These are phyloP conservation scores for Talaromyces atroroseus DNA, from an alignment of 2,329 filamentous ascomycete genomes.

Conservation along the genomic window DNA sequence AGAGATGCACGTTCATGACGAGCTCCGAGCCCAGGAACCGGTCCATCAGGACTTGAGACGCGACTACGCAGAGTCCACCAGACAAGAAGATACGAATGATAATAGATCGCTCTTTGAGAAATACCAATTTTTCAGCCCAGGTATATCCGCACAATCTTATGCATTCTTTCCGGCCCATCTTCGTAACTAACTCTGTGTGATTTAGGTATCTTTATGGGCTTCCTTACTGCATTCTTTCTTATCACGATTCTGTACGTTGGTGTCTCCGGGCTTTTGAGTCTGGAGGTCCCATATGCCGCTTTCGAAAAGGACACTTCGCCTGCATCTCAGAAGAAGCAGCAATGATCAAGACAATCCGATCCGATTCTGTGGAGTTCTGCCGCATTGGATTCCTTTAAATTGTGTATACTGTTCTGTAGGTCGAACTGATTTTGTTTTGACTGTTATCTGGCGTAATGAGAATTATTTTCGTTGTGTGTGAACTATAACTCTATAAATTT, in stretches of 20 bases:
- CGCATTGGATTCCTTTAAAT: background rate
- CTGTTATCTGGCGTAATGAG: background rate
- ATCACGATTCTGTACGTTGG: slow-evolving; percentile 74
- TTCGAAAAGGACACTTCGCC: slow-evolving; percentile 96
- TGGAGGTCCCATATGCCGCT: slow-evolving; percentile 87
- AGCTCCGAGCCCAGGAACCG: slow-evolving; percentile 52
- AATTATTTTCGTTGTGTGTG: background rate
- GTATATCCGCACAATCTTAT: slow-evolving; percentile 45
- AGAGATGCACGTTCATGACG: slow-evolving; percentile 29
- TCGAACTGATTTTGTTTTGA: slow-evolving; percentile 1
- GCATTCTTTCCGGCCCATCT: background rate
- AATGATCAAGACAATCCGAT: slow-evolving; percentile 31
- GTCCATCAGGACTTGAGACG: slow-evolving; percentile 72
- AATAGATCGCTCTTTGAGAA: slow-evolving; percentile 64
- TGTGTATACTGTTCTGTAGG: background rate
- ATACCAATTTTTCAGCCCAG: slow-evolving; percentile 90
- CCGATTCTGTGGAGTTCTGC: background rate
- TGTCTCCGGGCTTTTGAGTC: slow-evolving; percentile 66
- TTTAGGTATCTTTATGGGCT: slow-evolving; percentile 75
- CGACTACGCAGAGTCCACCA: slow-evolving; percentile 37
- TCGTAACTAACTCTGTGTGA: slow-evolving; percentile 3
- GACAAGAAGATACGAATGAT: slow-evolving; percentile 34
- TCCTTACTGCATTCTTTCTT: slow-evolving; percentile 65
- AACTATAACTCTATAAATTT: background rate
- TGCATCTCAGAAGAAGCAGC: slow-evolving; percentile 76